Base-by-base conservation (phyloP, 2,329 filamentous ascomycete genomes). In the Botrytis deweyae region DNA sequence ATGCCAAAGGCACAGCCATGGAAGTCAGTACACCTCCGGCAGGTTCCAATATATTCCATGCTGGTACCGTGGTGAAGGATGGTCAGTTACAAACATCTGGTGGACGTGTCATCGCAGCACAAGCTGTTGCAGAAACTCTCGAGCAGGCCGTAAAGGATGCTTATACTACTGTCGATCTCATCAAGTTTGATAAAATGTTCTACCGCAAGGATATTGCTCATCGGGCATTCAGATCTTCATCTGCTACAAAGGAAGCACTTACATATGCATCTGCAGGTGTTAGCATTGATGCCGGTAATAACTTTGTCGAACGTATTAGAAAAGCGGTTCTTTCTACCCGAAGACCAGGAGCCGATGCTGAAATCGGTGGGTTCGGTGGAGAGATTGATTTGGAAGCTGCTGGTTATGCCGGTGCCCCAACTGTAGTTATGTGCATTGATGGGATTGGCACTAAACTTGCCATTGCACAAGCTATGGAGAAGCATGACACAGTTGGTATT, bases 401-500 rank as follows among this genome's bases (percentile, higher is more conserved):
- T 20, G 92, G 93, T 70, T 97, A 93, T 80, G 85, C 87, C 9
- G 87, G 89, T 74, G 89, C 92, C 0, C 95, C 95, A 18, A 91
- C 95, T 73, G 84, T 98, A 40, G 93, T 98, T n/a, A 93, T 58
- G 93, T 72, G 95, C 94, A 98, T 98, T 77, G 96, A 99, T 81
- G 96, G 96, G 70, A 94, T 98, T 55, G 96, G 95, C 74, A 98
- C 95, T 67, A 98, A 98, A 86, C 91, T 98, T 79, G 97, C 97
- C 87, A 93, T 99, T 80, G 96, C 96, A 0, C 95, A 98, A 82
- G 89, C 90, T 20, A 93, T 97, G 85, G 88, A 90, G 79, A 94
- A 97, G 84, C 96, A 98, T 84, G 91, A 95, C 83, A 97, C 95
- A 4, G 95, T 99, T 18, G 96, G 96, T 75, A 94, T 99, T 79